Conservation (phyloP, 1,284 basidiomycete genomes). For the Sporisorium reilianum region DNA sequence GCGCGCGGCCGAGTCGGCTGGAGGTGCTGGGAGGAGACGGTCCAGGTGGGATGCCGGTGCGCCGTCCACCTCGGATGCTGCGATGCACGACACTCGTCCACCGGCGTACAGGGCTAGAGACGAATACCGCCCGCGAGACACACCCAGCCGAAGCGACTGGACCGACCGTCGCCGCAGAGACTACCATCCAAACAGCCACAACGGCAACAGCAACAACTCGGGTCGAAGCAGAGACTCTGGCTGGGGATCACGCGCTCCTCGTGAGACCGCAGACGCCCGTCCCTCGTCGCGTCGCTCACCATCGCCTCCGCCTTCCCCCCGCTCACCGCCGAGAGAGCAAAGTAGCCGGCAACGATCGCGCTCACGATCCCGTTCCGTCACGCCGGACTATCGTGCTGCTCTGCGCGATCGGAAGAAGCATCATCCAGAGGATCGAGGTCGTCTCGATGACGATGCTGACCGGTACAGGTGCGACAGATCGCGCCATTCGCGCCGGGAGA, state of each 20-base stretch:
- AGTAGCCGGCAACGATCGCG: conserved; percentile 9
- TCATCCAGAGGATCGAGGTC: not conserved
- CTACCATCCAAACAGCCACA: not conserved
- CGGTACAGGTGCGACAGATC: not conserved
- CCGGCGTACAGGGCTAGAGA: conserved; percentile 12
- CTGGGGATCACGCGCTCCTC: conserved; percentile 37
- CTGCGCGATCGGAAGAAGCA: conserved; percentile 15
- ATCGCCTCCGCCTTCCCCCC: conserved; percentile 8
- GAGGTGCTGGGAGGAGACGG: conserved; percentile 70
- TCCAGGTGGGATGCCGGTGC: conserved; percentile 43
- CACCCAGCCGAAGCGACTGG: conserved; percentile 1
- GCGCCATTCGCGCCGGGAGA: not conserved
- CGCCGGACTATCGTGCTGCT: conserved; percentile 38
- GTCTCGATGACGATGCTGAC: not conserved
- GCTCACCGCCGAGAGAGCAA: conserved; percentile 5
- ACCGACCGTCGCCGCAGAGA: conserved; percentile 6
- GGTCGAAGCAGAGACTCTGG: conserved; percentile 70
- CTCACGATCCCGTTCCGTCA: conserved; percentile 29
- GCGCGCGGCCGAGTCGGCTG: conserved; percentile 24
- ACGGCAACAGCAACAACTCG: conserved; percentile 69
- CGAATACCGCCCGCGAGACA: conserved; percentile 13
- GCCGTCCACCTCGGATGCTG: not conserved
- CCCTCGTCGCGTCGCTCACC: conserved; percentile 10
- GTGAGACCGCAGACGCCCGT: conserved; percentile 2
- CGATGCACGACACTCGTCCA: conserved; percentile 8